Evolutionary conservation across 805 yeast genomes (phyloP).

Genomic region (Ogataea glucozyma): DNA sequence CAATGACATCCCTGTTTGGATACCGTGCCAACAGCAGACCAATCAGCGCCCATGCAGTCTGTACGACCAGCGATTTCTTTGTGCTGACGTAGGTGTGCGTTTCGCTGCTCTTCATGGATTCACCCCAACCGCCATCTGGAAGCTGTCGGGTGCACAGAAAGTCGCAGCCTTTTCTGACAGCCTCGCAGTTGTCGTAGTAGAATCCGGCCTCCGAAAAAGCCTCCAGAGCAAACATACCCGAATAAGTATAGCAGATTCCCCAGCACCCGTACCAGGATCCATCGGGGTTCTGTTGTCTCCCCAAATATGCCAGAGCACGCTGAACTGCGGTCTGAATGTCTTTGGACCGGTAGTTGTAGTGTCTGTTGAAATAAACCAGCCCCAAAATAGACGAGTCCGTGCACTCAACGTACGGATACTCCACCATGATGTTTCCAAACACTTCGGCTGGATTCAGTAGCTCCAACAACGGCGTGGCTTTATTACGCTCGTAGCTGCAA

Average conservation of each 20-base stretch:
- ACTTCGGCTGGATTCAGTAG: constrained; percentile 93
- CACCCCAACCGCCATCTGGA: constrained; percentile 97
- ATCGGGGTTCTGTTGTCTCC: constrained; percentile 64
- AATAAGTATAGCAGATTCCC: constrained; percentile 97
- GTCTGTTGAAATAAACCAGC: constrained; percentile 69
- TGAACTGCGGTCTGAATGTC: constrained; percentile 72
- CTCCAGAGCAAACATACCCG: constrained; percentile 97
- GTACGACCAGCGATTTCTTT: constrained; percentile 68
- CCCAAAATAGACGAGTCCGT: constrained; percentile 95
- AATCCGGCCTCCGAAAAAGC: constrained; percentile 75
- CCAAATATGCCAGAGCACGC: constrained; percentile 73
- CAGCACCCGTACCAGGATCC: constrained; percentile 99
- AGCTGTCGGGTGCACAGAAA: constrained; percentile 75
- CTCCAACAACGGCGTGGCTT: constrained; percentile 78
- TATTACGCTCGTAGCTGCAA: constrained; percentile 85
- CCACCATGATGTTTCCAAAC: constrained; percentile 97
- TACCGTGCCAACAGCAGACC: constrained; percentile 79
- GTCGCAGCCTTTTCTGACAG: constrained; percentile 78
- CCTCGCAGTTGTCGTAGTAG: constrained; percentile 58
- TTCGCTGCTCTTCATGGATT: constrained; percentile 88
- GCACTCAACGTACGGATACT: constrained; percentile 97
- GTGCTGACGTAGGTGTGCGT: constrained; percentile 68
- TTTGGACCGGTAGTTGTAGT: constrained; percentile 61
- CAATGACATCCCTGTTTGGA: constrained; percentile 66
- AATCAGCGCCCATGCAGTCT: constrained; percentile 90